A percentile compares a stretch with the other conserved stretches of the same genome.
phyloP scores from a whole-genome alignment of 768 basidiomycete species.

The Termitomyces sp. region DNA sequence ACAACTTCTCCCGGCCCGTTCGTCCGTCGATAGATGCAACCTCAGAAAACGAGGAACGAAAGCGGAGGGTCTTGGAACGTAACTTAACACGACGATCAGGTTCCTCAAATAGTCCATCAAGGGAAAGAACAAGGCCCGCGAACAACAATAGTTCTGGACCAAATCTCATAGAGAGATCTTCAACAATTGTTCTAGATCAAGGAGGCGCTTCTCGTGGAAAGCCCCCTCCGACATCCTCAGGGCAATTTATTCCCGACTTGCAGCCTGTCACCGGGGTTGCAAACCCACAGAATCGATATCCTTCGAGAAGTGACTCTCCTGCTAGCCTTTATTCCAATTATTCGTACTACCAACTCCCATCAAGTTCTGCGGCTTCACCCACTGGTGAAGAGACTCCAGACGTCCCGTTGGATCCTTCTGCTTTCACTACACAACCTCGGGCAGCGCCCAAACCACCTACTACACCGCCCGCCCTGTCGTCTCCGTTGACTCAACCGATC shows the following conservation, averaged over 20 bases:
- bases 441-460: conserved; percentile 7
- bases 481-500: conserved; percentile 9
- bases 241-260: conserved; percentile 2
- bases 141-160: neutral
- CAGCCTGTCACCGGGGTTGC: conserved; percentile 3
- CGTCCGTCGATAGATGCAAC: conserved; percentile 34
- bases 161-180: neutral
- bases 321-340: conserved; percentile 54
- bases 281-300: conserved; percentile 18
- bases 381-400: conserved; percentile 22
- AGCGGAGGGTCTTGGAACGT: conserved; percentile 50
- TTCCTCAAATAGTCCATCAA: conserved; percentile 18
- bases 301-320: conserved; percentile 31
- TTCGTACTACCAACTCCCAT: conserved; percentile 62
- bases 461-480: conserved; percentile 3
- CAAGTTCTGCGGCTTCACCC: conserved; percentile 40
- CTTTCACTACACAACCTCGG: conserved; percentile 7
- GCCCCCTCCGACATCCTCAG: conserved; percentile 1
- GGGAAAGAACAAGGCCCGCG: neutral
- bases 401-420: conserved; percentile 12
- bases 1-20: conserved; percentile 65
- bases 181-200: neutral
- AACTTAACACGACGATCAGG: conserved; percentile 37
- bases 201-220: neutral
- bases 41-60: conserved; percentile 35